Evolutionary conservation across 2,329 filamentous ascomycete genomes (phyloP), one percentile per base, ranked within the genome.

Genomic region (Ophiostoma perfectum): DNA sequence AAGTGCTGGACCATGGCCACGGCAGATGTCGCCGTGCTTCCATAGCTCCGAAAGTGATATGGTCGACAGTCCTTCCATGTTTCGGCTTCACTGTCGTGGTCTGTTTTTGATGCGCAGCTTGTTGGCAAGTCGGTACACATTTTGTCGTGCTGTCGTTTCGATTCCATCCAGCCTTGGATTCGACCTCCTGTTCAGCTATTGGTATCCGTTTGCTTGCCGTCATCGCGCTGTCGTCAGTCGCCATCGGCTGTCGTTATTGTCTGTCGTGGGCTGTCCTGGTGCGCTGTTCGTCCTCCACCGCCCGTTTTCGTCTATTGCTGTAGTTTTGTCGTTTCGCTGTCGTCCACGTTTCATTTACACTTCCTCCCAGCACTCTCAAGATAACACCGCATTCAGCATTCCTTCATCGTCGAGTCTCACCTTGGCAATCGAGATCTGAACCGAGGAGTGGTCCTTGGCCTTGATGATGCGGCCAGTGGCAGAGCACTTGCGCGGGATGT

Each of bases 391-490:
- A 27, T 42, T n/a, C 60, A 39, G 39, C 60, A 36, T 47, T 44
- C 41, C 41, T 2, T n/a, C 39, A 41, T 62, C 36, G 42, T 60
- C 55, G 18, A 5, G 64, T 52, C 72, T 39, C 67, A 72, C 72
- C 87, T 97, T 98, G 82, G 90, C 94, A 80, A 99, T 86, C 77
- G 90, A 92, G 83, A 99, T 92, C 84, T 99, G 95, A 77, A 98
- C 95, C 73, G 92, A 96, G 78, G 92, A 94, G 88, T 99, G 95
- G 85, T 99, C 95, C 87, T 98, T 97, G 86, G 95, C 93, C 87
- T 97, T 97, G 90, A 99, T 98, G 88, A 98, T 97, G 85, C 95
- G 92, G 92, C 96, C 96, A 82, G 94, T 97, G 77, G 93, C 93
- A 82, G 88, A 92, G 91, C 94, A 98, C 87, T 97, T 98, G 87